Percentiles rank a stretch among this genome's conserved stretches.
Evolutionary conservation across 2,329 filamentous ascomycete species (phyloP).

Genomic region (Tolypocladium sp.): DNA sequence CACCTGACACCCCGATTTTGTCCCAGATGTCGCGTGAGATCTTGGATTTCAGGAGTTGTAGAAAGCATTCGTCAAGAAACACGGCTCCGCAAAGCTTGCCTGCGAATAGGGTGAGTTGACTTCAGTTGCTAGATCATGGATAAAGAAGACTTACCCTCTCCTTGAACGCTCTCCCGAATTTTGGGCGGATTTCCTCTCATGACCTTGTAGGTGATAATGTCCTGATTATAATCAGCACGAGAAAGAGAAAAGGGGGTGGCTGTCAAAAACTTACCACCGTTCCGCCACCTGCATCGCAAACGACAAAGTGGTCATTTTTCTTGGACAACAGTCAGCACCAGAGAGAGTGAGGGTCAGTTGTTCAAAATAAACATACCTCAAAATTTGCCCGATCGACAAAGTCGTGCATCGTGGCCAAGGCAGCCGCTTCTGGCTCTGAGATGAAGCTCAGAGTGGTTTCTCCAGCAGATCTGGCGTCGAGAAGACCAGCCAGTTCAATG

Average conservation of each 20-base stretch:
- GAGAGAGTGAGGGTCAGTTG: background rate
- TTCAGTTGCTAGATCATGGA: background rate
- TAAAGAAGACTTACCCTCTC: constrained; percentile 24
- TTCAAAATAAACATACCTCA: constrained; percentile 3
- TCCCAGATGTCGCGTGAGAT: constrained; percentile 3
- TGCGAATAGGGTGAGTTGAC: constrained; percentile 2
- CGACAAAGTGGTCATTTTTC: constrained; percentile 14
- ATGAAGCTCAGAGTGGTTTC: constrained; percentile 24
- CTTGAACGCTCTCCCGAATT: constrained; percentile 26
- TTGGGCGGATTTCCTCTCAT: constrained; percentile 10
- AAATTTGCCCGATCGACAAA: constrained; percentile 12
- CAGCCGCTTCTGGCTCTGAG: constrained; percentile 36
- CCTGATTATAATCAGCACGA: constrained; percentile 14
- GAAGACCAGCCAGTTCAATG: constrained; percentile 23
- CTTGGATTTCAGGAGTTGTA: constrained; percentile 14
- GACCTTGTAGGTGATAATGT: constrained; percentile 30
- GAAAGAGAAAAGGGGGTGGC: background rate
- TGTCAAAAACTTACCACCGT: constrained; percentile 17
- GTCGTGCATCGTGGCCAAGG: constrained; percentile 24
- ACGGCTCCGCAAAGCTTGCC: constrained; percentile 28
- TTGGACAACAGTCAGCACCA: constrained; percentile 1
- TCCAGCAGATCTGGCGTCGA: constrained; percentile 13
- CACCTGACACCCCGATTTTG: background rate
- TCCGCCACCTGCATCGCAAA: constrained; percentile 28
- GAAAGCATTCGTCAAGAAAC: constrained; percentile 30